phyloP scores from a whole-genome alignment of 2,329 filamentous ascomycete genomes.

The Venturia pyrina region DNA sequence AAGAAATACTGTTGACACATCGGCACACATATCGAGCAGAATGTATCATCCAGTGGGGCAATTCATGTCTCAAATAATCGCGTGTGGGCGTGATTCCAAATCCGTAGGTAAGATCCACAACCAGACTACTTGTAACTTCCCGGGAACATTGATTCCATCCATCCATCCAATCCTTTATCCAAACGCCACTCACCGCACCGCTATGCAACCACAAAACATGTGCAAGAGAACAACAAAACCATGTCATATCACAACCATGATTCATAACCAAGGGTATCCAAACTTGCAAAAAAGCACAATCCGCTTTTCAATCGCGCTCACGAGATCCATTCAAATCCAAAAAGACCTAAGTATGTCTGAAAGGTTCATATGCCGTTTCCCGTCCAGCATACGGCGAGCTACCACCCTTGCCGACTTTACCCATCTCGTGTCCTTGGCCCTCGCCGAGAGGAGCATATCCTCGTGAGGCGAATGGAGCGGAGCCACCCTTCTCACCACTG shows the following conservation, averaged over 20 bases:
- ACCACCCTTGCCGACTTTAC: conserved; percentile 18
- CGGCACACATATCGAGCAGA: background rate
- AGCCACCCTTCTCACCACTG: conserved; percentile 49
- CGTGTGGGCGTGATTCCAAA: background rate
- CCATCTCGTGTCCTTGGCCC: conserved; percentile 9
- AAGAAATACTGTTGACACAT: no score
- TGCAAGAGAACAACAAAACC: background rate
- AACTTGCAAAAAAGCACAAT: background rate
- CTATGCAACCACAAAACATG: background rate
- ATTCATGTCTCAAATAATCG: background rate
- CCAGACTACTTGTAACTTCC: background rate
- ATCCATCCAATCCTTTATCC: background rate
- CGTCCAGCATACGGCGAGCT: conserved; percentile 14
- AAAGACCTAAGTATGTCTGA: conserved; percentile 19
- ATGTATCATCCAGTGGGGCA: background rate
- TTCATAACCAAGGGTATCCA: conserved; percentile 2
- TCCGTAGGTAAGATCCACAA: background rate
- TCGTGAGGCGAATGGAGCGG: conserved; percentile 27
- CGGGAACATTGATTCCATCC: background rate
- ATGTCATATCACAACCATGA: background rate
- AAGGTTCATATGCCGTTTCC: conserved; percentile 32
- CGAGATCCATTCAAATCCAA: background rate
- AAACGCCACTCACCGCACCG: background rate
- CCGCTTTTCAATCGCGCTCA: background rate
- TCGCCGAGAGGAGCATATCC: background rate